Evolutionary conservation across 352 stramenopile species (phyloP), one percentile per base, ranked within the genome.

Genomic region (Phytophthora pluvialis): DNA sequence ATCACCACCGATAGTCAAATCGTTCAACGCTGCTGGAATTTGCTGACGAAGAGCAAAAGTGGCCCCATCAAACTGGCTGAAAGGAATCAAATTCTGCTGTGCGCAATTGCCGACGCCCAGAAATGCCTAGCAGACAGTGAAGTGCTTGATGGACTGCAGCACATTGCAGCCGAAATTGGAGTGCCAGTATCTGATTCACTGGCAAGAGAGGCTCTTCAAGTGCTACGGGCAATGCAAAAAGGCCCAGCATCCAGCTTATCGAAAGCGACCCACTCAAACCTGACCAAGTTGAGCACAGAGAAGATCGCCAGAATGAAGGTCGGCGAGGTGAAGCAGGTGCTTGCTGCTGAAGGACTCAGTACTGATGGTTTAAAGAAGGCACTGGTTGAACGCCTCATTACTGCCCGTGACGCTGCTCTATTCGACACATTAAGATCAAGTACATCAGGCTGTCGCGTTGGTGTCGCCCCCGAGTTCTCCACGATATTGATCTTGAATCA

Each of bases 401-500:
- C 31, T 25, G 80, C 71, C 21, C 78, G 73, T 15, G 61, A 86
- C 25, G 35, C 44, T 60, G 46, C 49, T 42, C 28, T 66, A 12
- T 12, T 52, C 12, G 16, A 65, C 6, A 33, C 32, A 5, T 12
- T 65, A 9, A 56, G 39, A 44, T 42, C 55, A 29, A 18, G 25
- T 11, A 49, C 40, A 7, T 10, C 56, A 12, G 5, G 46, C 4
- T 40, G 3, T 56, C 1, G 12, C 38, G 25, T 16, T 39, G 32
- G 9, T 16, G 15, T 32, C 5, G 18, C 21, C 39, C 9, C 6
- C 2, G 25, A 36, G 6, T 54, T 43, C 26, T 71, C 83, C 1
- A 88, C 73, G 4, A 89, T 94, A 51, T 57, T 95, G 32, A 74
- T 94, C 6, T 73, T 93, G 31, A 79, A 89, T 58, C 68, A 83